Evolutionary conservation across 371 early-diverging fungal genomes (phyloP).

Genomic region (Mucor lusitanicus): DNA sequence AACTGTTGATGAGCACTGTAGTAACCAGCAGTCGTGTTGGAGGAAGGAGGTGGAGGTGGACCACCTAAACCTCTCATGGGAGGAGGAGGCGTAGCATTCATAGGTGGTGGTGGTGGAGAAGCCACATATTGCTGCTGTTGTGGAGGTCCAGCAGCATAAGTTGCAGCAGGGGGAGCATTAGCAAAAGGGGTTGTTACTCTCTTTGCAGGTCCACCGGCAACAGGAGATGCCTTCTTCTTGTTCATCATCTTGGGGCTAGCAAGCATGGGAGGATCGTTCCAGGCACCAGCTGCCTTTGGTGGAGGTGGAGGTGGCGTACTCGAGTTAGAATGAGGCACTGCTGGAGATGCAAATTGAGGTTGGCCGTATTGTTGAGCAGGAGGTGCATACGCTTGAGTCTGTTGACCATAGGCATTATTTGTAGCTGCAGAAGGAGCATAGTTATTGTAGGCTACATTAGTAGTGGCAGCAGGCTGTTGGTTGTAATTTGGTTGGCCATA

Average conservation of each 20-base stretch:
- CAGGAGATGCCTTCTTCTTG: constrained; percentile 14
- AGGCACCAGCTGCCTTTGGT: constrained; percentile 33
- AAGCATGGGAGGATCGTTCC: constrained; percentile 61
- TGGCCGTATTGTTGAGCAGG: not conserved
- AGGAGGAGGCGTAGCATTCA: constrained; percentile 11
- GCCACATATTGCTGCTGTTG: constrained; percentile 13
- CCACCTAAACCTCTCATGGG: constrained; percentile 6
- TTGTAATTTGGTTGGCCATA: not conserved
- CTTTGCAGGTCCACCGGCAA: constrained; percentile 20
- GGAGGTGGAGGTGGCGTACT: constrained; percentile 21
- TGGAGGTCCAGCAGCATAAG: constrained; percentile 25
- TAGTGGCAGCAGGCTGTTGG: not conserved
- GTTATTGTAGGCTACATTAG: not conserved
- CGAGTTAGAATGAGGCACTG: constrained; percentile 24
- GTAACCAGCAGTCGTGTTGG: constrained; percentile 9
- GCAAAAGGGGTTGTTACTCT: constrained; percentile 44
- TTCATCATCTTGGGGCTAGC: constrained; percentile 16
- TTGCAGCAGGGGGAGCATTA: constrained; percentile 27
- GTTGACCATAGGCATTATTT: not conserved
- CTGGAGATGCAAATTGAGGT: constrained; percentile 9
- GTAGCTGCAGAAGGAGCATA: not conserved
- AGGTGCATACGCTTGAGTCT: not conserved
- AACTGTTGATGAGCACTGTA: constrained; percentile 22
- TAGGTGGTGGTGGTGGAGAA: constrained; percentile 15
- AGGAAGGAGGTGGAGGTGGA: constrained; percentile 18